phyloP scores from a whole-genome alignment of 495 filamentous ascomycete species.

The Xylaria cubensis region DNA sequence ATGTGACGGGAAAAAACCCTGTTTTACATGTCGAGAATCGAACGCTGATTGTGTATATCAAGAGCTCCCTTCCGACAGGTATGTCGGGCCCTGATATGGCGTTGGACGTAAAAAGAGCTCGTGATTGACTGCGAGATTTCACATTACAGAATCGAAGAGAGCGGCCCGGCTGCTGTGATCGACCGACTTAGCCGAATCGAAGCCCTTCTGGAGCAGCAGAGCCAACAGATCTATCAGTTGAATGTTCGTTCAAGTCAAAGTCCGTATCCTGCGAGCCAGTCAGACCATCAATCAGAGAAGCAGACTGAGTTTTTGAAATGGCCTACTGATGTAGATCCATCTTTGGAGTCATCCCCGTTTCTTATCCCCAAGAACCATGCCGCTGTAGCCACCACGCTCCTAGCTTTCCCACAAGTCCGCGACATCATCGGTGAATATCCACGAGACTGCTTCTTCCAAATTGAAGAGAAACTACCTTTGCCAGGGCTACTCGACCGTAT shows the following conservation, averaged over 20 bases:
- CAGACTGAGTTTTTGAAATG: conserved; percentile 37
- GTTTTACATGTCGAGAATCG: conserved; percentile 43
- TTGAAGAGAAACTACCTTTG: conserved; percentile 40
- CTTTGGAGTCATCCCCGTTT: conserved; percentile 39
- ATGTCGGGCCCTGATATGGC: neutral
- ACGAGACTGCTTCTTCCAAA: conserved; percentile 41
- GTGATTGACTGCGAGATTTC: conserved; percentile 22
- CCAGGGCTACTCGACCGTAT: conserved; percentile 37
- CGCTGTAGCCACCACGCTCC: conserved; percentile 38
- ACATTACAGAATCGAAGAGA: conserved; percentile 35
- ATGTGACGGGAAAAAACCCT: conserved; percentile 44
- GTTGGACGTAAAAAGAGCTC: neutral
- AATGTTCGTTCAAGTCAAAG: conserved; percentile 35
- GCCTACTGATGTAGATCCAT: conserved; percentile 33
- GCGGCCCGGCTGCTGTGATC: conserved; percentile 40
- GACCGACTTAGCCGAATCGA: conserved; percentile 44
- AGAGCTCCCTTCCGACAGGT: conserved; percentile 44
- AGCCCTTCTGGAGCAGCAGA: conserved; percentile 43
- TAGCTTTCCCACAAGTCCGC: conserved; percentile 39
- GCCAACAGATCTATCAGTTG: conserved; percentile 41
- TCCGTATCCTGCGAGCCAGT: conserved; percentile 38
- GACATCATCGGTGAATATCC: conserved; percentile 42
- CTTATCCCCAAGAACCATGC: conserved; percentile 43
- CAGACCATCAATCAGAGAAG: conserved; percentile 36
- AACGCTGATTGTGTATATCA: conserved; percentile 47